Base-by-base conservation (phyloP, 2,329 filamentous ascomycete species). In the Xylaria hypoxylon region DNA sequence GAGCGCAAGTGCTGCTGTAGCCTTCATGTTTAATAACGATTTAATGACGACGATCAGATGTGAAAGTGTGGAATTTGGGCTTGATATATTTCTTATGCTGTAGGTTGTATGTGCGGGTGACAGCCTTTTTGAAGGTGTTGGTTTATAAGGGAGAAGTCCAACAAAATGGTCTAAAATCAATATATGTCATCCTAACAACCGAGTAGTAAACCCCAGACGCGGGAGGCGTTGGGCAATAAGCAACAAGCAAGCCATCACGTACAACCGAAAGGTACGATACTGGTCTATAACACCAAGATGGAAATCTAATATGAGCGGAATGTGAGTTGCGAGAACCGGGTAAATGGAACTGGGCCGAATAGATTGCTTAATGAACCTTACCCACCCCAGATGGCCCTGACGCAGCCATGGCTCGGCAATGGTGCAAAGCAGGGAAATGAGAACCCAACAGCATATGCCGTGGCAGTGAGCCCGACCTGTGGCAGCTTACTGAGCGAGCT, bases 11-110 rank as follows among this genome's bases (percentile, higher is more conserved):
- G 68, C 66, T 56, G 69, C 53, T n/a, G 62, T 45, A 38, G 63
- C 45, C 47, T 69, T 70, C 72, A 75, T 76, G 53, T 70, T 74
- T 1, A 10, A 47, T n/a, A 55, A 28, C 6, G 47, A 59, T 24
- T 26, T 22, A n/a, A 13, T 2, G 24, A 40, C 28, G 26, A 47
- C n/a, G 42, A 57, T 19, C 4, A 13, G 31, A 26, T 13, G 15
- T 31, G 3, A 57, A 48, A 22, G 22, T 38, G 19, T n/a, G 40
- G 42, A 15, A 19, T 35, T 31, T 35, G 13, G 31, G 28, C 22
- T 26, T 47, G 19, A 62, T 28, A 38, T 31, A 38, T 5, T 4
- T 17, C 13, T 7, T 53, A 55, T 52, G 28, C 33, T 33, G 5
- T 5, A 11, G 50, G 11, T 51, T 40, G n/a, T 35, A 28, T 42